Evolutionary conservation across 2,329 filamentous ascomycete species (phyloP), one percentile per base, ranked within the genome.

Genomic region (Neofusicoccum parvum): DNA sequence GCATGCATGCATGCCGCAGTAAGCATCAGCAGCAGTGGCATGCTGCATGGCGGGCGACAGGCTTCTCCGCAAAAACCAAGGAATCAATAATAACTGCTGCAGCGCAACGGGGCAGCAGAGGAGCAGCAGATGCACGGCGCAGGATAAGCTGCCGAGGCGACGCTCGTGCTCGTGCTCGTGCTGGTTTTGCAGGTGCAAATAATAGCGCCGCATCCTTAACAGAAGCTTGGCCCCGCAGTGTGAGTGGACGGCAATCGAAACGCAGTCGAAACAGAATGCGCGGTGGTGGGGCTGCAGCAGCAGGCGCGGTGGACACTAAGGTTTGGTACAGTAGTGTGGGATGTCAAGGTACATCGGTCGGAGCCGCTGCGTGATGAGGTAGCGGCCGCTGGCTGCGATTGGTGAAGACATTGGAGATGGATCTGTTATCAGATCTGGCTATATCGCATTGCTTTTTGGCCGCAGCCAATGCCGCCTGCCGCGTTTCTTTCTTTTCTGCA

Each of bases 81-180:
- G 12, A 23, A 46, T 45, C 43, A 17, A 32, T 32, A 37, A 23
- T 37, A 60, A 36, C n/a, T 14, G 32, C 27, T 60, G 56, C 56
- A 51, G 54, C 23, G 9, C 12, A 59, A 7, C 34, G 5, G 23
- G 9, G 15, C 12, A 41, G 23, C 50, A 14, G n/a, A 34, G 20
- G 9, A 20, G 54, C 12, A 20, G 27, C 9, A 15, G 3, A 37
- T 20, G 54, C 39, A 43, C 34, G 14, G 7, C 17, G 56, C 56
- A 60, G 43, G 43, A 60, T 60, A 60, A 48, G 56, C 43, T 49
- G 27, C 56, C 56, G 43, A 60, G 32, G 43, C 10, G 43, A 48
- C 27, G 56, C 43, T 60, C 41, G 27, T 60, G 56, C 43, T 60
- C 43, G 43, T 60, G 41, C 56, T 60, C 39, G 20, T 32, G 27